Evolutionary conservation across 2,329 filamentous ascomycete species (phyloP), one percentile per base, ranked within the genome.

Genomic region (Alternaria triticimaculans): DNA sequence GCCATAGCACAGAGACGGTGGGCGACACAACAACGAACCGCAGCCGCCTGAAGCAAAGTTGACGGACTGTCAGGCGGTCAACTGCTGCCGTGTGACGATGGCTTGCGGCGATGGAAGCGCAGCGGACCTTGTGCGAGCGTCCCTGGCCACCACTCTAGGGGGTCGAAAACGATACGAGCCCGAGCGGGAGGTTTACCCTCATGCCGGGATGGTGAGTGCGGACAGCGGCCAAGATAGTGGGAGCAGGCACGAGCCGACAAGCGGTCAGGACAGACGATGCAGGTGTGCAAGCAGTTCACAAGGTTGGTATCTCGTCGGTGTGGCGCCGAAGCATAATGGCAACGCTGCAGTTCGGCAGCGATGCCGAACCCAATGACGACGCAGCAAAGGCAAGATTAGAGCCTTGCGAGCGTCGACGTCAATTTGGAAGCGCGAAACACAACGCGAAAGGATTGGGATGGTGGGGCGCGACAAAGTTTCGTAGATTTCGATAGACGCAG

Each of bases 1-100:
- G 55, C 64, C 45, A 70, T 67, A 62, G 71, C 63, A 65, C 66
- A 61, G 49, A 51, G 55, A 54, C 58, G 61, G 21, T 65, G 73
- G 73, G 74, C 68, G 56, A 60, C 55, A 64, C 60, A 53, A 60
- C 55, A 55, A 65, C 66, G 60, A 74, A 72, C 62, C 67, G 67
- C 63, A 62, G 60, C 53, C 54, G 65, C 54, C 58, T 64, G 48
- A 54, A 56, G 62, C 60, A 63, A 21, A 61, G 64, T 63, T 73
- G 74, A 72, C 71, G 69, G 72, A 70, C 72, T 77, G 76, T 76
- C 76, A 78, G 69, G 73, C 72, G 68, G 67, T 70, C 71, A 71
- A 63, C 48, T 67, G 68, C 65, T 76, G 76, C 51, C 33, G 76
- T 78, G 65, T 56, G 20, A 74, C 72, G 21, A 57, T 70, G 64